Conservation (phyloP, 2,329 filamentous ascomycete species). For the Aspergillus luchuensis region DNA sequence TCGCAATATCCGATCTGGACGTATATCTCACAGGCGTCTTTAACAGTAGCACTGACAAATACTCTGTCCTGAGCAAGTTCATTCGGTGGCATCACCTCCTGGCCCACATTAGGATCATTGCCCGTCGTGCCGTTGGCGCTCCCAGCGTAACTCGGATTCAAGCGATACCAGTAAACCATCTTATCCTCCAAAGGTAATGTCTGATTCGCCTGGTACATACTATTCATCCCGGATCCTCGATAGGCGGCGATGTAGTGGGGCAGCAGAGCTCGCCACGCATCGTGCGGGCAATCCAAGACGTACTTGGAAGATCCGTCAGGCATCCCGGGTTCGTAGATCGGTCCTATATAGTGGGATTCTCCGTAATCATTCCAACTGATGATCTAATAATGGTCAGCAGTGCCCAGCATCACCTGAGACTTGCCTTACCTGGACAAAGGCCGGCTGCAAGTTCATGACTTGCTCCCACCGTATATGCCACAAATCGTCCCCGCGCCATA, state of each 20-base stretch:
- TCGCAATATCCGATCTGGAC: slow-evolving; percentile 32
- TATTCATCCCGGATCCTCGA: slow-evolving; percentile 20
- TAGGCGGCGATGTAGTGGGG: slow-evolving; percentile 42
- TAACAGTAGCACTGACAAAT: slow-evolving; percentile 32
- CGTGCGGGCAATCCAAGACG: slow-evolving; percentile 28
- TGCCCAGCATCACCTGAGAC: background rate
- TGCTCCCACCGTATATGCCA: slow-evolving; percentile 64
- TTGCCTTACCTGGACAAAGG: slow-evolving; percentile 47
- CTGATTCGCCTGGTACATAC: slow-evolving; percentile 28
- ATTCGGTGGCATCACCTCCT: slow-evolving; percentile 28
- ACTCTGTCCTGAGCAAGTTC: slow-evolving; percentile 36
- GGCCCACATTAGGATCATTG: slow-evolving; percentile 35
- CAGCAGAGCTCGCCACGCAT: slow-evolving; percentile 32
- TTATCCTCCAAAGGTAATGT: slow-evolving; percentile 28
- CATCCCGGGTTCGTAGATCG: slow-evolving; percentile 51
- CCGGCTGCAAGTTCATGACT: slow-evolving; percentile 52
- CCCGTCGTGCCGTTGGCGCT: slow-evolving; percentile 36
- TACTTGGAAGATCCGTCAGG: slow-evolving; percentile 48
- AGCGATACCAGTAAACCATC: slow-evolving; percentile 39
- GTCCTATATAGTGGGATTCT: slow-evolving; percentile 61
- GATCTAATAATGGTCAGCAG: slow-evolving; percentile 41
- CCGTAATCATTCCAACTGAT: slow-evolving; percentile 65
- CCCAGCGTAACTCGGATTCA: slow-evolving; percentile 35
- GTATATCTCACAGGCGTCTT: slow-evolving; percentile 29
- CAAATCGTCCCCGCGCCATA: slow-evolving; percentile 62